A percentile compares a stretch with the other conserved stretches of the same genome.
phyloP scores from a whole-genome alignment of 2,329 filamentous ascomycete genomes.

The Thelonectria olida region DNA sequence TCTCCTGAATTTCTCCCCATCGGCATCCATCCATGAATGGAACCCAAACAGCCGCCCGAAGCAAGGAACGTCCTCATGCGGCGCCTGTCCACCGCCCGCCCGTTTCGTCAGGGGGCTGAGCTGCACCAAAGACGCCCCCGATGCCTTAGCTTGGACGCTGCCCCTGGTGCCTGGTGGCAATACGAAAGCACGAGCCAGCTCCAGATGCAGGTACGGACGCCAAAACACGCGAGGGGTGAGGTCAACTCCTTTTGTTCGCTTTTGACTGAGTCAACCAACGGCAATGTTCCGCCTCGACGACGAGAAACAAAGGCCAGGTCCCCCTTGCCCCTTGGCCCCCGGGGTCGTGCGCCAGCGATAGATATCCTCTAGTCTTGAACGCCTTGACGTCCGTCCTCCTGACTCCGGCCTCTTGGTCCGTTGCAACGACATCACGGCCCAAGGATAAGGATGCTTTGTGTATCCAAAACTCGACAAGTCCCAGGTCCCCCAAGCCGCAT shows the following conservation, averaged over 20 bases:
- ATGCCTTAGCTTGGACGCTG: slow-evolving; percentile 19
- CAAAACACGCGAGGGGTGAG: slow-evolving; percentile 14
- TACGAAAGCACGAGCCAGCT: slow-evolving; percentile 41
- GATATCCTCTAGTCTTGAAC: not conserved
- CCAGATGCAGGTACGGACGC: slow-evolving; percentile 38
- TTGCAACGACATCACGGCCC: not conserved
- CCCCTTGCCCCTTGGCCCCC: not conserved
- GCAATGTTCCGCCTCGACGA: slow-evolving; percentile 5
- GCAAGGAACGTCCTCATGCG: slow-evolving; percentile 10
- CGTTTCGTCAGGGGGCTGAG: slow-evolving; percentile 23
- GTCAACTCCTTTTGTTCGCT: slow-evolving; percentile 9
- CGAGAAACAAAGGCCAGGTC: not conserved
- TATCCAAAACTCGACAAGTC: slow-evolving; percentile 3
- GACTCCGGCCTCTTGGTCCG: not conserved
- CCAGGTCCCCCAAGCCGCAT: slow-evolving; percentile 5
- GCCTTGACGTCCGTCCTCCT: not conserved
- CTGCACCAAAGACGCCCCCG: slow-evolving; percentile 20
- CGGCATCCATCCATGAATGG: not conserved
- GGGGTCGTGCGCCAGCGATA: not conserved
- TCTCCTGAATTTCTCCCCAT: slow-evolving; percentile 10
- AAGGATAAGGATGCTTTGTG: slow-evolving; percentile 1
- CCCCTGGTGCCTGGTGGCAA: slow-evolving; percentile 35
- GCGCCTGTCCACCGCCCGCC: slow-evolving; percentile 1
- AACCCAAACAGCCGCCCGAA: slow-evolving; percentile 4
- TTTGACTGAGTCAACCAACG: not conserved